phyloP scores from a whole-genome alignment of 495 filamentous ascomycete genomes.

The Lasiosphaeris hirsuta region DNA sequence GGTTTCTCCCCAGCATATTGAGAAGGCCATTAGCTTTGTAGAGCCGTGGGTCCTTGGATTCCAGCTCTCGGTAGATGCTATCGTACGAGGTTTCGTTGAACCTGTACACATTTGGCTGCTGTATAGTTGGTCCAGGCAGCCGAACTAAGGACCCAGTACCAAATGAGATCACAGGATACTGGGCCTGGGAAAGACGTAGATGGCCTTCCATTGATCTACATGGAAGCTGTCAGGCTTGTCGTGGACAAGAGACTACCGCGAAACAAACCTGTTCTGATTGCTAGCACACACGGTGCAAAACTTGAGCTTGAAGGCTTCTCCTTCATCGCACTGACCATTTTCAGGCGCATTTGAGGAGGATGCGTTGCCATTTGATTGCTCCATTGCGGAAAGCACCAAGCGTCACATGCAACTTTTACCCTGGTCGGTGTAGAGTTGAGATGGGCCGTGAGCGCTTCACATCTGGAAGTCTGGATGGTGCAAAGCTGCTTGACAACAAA shows the following conservation, averaged over 20 bases:
- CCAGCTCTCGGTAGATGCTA: conserved; percentile 85
- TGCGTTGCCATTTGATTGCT: conserved; percentile 29
- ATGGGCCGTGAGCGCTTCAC: not conserved
- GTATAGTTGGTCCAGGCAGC: conserved; percentile 85
- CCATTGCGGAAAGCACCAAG: conserved; percentile 27
- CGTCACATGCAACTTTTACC: too few relatives aligned
- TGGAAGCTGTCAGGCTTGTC: conserved; percentile 2
- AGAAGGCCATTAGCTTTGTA: conserved; percentile 91
- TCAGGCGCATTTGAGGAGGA: conserved; percentile 28
- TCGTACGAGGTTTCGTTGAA: conserved; percentile 95
- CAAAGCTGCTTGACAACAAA: not conserved
- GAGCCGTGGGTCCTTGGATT: conserved; percentile 77
- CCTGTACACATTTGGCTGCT: conserved; percentile 91
- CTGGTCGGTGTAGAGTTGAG: not conserved
- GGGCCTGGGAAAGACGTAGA: conserved; percentile 74
- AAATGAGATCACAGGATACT: conserved; percentile 96
- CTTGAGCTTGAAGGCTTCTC: conserved; percentile 69
- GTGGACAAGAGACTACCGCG: conserved; percentile 6
- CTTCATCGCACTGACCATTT: conserved; percentile 41
- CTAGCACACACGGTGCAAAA: conserved; percentile 99
- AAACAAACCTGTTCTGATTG: conserved; percentile 81
- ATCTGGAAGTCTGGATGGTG: not conserved
- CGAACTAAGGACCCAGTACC: conserved; percentile 95
- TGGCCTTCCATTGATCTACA: conserved; percentile 94
- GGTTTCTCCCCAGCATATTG: conserved; percentile 93